phyloP scores from a whole-genome alignment of 2,329 filamentous ascomycete species.

The Aspergillus quadrilineatus region DNA sequence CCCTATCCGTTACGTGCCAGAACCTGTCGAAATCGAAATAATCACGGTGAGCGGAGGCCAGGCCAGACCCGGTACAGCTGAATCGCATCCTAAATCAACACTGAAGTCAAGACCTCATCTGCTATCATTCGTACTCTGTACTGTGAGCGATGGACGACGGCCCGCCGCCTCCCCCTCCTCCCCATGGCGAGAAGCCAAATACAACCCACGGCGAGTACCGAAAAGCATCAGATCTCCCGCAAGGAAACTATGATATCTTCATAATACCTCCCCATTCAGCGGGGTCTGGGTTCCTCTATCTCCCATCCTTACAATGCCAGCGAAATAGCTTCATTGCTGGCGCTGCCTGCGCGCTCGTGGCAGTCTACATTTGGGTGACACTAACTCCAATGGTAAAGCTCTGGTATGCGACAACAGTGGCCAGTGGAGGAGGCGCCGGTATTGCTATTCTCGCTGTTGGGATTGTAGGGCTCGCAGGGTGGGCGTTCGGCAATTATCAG shows the following conservation, averaged over 20 bases:
- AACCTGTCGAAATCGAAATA: slow-evolving; percentile 10
- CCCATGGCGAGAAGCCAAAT: slow-evolving; percentile 76
- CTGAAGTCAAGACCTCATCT: neutral
- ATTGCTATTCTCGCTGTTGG: slow-evolving; percentile 69
- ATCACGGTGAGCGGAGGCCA: neutral
- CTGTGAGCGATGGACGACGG: slow-evolving; percentile 35
- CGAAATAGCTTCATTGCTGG: slow-evolving; percentile 90
- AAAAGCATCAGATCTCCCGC: slow-evolving; percentile 63
- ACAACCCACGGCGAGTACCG: slow-evolving; percentile 55
- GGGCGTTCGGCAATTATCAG: slow-evolving; percentile 70
- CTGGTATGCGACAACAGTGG: slow-evolving; percentile 71
- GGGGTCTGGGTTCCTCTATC: slow-evolving; percentile 85
- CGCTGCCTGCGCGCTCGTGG: slow-evolving; percentile 71
- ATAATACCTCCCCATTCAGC: slow-evolving; percentile 90
- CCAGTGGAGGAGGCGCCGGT: slow-evolving; percentile 70
- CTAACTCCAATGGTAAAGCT: slow-evolving; percentile 70
- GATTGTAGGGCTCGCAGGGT: slow-evolving; percentile 76
- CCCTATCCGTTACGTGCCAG: slow-evolving; percentile 8
- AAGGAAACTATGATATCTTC: slow-evolving; percentile 96
- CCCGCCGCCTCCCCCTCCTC: slow-evolving; percentile 74
- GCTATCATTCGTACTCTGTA: neutral
- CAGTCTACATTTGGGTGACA: slow-evolving; percentile 70
- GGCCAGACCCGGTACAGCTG: neutral
- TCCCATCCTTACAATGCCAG: slow-evolving; percentile 84
- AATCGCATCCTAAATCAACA: neutral